Conservation (phyloP, 768 basidiomycete species). For the Peribolospora baueri region DNA sequence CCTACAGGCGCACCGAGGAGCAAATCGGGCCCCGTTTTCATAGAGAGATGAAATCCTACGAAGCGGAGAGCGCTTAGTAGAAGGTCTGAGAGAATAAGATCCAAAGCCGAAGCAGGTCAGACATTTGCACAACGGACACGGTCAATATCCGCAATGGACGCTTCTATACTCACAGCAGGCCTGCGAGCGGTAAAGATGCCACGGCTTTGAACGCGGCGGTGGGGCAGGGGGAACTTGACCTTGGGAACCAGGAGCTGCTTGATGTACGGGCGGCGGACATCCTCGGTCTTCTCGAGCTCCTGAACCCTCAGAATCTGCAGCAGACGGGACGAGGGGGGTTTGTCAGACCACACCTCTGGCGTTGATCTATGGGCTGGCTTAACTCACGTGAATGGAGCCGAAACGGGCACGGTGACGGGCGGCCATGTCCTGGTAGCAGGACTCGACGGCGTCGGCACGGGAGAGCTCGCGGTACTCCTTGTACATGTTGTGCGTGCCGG, state of each 20-base stretch:
- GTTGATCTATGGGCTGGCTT: background rate
- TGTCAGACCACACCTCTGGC: background rate
- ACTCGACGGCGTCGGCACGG: slow-evolving; percentile 83
- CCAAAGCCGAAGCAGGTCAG: too few relatives aligned
- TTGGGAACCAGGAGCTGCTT: slow-evolving; percentile 72
- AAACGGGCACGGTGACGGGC: slow-evolving; percentile 97
- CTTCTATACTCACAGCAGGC: slow-evolving; percentile 10
- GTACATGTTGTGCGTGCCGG: slow-evolving; percentile 99
- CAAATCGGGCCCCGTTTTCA: too few relatives aligned
- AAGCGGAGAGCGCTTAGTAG: too few relatives aligned
- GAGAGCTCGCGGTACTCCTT: slow-evolving; percentile 81
- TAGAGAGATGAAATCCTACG: too few relatives aligned
- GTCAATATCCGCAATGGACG: too few relatives aligned
- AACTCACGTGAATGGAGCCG: slow-evolving; percentile 79
- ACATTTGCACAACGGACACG: too few relatives aligned
- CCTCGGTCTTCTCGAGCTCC: slow-evolving; percentile 74
- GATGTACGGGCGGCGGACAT: slow-evolving; percentile 91
- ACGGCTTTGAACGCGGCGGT: slow-evolving; percentile 49
- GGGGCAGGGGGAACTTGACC: slow-evolving; percentile 90
- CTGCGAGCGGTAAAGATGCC: slow-evolving; percentile 49
- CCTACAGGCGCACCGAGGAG: too few relatives aligned
- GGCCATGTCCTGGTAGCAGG: slow-evolving; percentile 98
- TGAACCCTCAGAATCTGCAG: slow-evolving; percentile 81
- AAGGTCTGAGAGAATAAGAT: too few relatives aligned
- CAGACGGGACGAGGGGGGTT: background rate